Percentiles rank a stretch among this genome's conserved stretches.
Conservation (phyloP, 352 stramenopile genomes). For the Globisporangium nunn region DNA sequence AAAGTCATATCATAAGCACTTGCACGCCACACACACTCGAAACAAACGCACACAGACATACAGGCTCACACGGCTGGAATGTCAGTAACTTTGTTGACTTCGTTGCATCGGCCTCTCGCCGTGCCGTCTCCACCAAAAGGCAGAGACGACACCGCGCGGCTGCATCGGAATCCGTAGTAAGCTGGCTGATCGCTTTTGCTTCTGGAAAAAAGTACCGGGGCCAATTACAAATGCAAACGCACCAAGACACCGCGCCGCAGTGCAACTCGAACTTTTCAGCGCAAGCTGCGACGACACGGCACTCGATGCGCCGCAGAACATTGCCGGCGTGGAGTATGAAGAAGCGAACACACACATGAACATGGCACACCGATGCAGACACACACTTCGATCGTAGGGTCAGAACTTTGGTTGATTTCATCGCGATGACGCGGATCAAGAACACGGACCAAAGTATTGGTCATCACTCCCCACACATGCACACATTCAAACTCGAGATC, state of each 20-base stretch:
- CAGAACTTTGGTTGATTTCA: slow-evolving; percentile 88
- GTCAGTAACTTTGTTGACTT: slow-evolving; percentile 84
- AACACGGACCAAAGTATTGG: slow-evolving; percentile 91
- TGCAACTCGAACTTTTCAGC: slow-evolving; percentile 76
- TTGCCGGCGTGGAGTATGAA: slow-evolving; percentile 87
- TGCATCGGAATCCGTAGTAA: slow-evolving; percentile 82
- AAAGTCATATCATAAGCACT: slow-evolving; percentile 82
- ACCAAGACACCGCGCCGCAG: slow-evolving; percentile 15
- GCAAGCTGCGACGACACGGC: slow-evolving; percentile 22
- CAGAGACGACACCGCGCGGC: slow-evolving; percentile 9
- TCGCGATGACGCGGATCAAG: slow-evolving; percentile 88
- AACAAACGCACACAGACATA: slow-evolving; percentile 19
- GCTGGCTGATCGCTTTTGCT: slow-evolving; percentile 75
- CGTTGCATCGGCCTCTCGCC: slow-evolving; percentile 27
- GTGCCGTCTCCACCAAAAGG: slow-evolving; percentile 8
- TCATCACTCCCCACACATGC: slow-evolving; percentile 57
- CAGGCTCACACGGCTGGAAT: slow-evolving; percentile 17
- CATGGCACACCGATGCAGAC: slow-evolving; percentile 2
- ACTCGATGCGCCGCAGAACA: slow-evolving; percentile 45
- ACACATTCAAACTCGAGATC: background rate
- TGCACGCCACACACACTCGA: slow-evolving; percentile 4
- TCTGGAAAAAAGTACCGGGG: slow-evolving; percentile 84
- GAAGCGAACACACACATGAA: slow-evolving; percentile 35
- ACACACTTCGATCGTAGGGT: slow-evolving; percentile 28
- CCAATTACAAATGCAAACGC: slow-evolving; percentile 73